A percentile compares a stretch with the other conserved stretches of the same genome.
Evolutionary conservation across 2,329 filamentous ascomycete genomes (phyloP).

Genomic region (Xylariaceae sp.): DNA sequence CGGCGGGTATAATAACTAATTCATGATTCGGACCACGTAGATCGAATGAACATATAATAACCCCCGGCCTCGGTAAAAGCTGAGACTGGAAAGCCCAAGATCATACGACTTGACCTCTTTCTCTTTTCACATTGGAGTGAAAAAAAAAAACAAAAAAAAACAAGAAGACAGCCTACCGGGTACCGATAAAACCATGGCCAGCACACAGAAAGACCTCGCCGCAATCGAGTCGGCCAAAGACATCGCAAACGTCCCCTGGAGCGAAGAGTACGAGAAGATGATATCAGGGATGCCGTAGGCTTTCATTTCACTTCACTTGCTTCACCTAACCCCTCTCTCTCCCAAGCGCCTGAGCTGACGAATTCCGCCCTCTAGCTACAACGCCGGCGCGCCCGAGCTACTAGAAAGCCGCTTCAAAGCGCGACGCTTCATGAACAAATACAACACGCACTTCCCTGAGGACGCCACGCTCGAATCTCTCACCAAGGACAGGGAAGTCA

Average conservation of each 20-base stretch:
- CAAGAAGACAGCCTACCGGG: background rate
- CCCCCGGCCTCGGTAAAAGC: no score
- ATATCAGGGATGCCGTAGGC: constrained; percentile 56
- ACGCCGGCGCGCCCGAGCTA: constrained; percentile 44
- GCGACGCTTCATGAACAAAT: constrained; percentile 51
- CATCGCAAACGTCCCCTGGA: constrained; percentile 12
- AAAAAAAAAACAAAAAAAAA: background rate
- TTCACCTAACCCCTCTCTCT: no score
- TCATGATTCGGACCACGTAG: no score
- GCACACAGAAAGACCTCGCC: constrained; percentile 13
- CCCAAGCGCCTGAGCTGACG: background rate
- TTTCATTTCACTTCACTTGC: no score
- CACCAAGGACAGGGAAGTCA: constrained; percentile 35
- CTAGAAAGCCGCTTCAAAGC: constrained; percentile 47
- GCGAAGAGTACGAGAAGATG: constrained; percentile 58
- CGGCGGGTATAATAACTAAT: no score
- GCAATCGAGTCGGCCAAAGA: constrained; percentile 10
- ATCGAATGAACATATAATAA: no score
- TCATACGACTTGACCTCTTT: background rate
- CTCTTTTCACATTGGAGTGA: background rate
- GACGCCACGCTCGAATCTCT: constrained; percentile 39
- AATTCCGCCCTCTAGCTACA: constrained; percentile 38
- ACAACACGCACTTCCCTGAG: constrained; percentile 51
- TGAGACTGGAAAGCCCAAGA: no score
- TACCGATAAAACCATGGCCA: constrained; percentile 7